Conservation (phyloP, 2,329 filamentous ascomycete genomes). For the Beauveria medogensis region DNA sequence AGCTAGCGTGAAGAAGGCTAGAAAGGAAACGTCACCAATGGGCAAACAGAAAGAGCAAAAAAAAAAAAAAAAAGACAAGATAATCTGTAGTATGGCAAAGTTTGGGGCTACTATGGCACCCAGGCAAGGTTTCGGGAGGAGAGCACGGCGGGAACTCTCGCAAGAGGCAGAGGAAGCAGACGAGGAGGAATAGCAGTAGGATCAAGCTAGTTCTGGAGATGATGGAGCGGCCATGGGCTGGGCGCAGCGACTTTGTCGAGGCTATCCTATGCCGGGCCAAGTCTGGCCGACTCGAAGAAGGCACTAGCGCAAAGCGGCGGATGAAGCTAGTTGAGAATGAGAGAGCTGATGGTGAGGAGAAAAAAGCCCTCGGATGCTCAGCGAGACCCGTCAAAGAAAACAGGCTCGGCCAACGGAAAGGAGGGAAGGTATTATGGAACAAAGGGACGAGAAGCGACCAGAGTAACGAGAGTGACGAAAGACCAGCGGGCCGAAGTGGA, state of each 20-base stretch:
- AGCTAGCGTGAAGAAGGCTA: neutral
- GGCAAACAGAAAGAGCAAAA: neutral
- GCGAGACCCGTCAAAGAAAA: neutral
- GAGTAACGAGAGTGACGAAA: conserved; percentile 9
- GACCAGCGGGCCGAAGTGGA: conserved; percentile 6
- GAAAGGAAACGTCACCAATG: neutral
- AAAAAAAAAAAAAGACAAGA: neutral
- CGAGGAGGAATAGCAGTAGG: neutral
- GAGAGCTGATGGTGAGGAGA: neutral
- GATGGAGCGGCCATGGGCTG: neutral
- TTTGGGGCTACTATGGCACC: neutral
- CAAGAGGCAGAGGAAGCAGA: neutral
- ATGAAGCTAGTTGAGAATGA: neutral
- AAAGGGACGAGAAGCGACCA: neutral
- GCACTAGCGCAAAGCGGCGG: neutral
- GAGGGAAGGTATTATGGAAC: neutral
- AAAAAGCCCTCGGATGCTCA: neutral
- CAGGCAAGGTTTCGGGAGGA: neutral
- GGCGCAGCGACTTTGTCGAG: neutral
- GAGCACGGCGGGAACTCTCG: neutral
- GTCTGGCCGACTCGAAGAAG: neutral
- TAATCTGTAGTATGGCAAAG: neutral
- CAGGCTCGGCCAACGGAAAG: neutral
- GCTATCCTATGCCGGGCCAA: neutral
- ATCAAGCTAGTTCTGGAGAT: neutral